Evolutionary conservation across 2,329 filamentous ascomycete species (phyloP), one percentile per base, ranked within the genome.

Genomic region (Colletotrichum scovillei): DNA sequence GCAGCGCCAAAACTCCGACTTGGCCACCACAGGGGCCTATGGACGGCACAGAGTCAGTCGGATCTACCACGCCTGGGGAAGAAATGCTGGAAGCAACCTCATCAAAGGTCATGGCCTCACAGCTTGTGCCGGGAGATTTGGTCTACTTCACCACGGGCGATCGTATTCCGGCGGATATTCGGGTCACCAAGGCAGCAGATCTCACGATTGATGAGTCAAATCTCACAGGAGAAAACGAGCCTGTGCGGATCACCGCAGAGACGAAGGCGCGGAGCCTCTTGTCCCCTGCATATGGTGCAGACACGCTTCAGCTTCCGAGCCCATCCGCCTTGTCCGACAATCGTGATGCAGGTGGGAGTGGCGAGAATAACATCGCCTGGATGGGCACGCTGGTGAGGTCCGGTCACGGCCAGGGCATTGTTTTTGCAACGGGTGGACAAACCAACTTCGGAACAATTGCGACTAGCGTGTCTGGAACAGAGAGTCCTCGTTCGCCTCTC

Each of bases 361-460:
- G 93, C 67, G 91, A 92, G 77, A 94, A 93, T 78, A 98, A 99
- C 79, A 95, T 99, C 81, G 97, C 95, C 2, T 98, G 98, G 82
- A 98, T 99, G 95, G 97, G 97, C 32, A 99, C 97, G 3, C 84
- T 99, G 76, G 95, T 99, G 42, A 94, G 96, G 76, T 98, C 96
- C 46, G 97, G 97, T 12, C 93, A 99, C 79, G 97, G 97, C 0
- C 95, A 98, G 81, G 97, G 97, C 56, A 92, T 99, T 76, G 97
- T 99, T n/a, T 97, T 98, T 81, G 95, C 95, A 9, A 99, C 97
- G 7, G 97, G 97, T 68, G 93, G 94, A 38, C 91, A 94, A 72
- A 99, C 97, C 0, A 95, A 98, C 78, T 98, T 99, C 82, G 97
- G 97, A 55, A 96, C 95, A 63, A 99, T 99, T 77, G 97, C 96